Evolutionary conservation across 345 rosid species (phyloP).

Genomic region (Euphorbia tirucalli): DNA sequence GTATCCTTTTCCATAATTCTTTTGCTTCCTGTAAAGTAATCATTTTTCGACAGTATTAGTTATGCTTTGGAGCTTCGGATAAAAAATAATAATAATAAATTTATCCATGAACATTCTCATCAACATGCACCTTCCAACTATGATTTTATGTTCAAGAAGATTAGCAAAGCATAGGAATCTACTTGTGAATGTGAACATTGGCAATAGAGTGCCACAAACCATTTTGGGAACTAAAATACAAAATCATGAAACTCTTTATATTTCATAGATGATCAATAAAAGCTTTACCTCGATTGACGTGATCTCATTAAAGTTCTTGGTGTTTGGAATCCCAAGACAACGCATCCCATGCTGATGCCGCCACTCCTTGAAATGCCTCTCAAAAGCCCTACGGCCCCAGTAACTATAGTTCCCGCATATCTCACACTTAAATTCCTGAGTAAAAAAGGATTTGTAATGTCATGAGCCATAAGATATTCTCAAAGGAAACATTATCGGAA

Average conservation of each 20-base stretch:
- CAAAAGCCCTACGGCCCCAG: slow-evolving; percentile 98
- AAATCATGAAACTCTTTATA: background rate
- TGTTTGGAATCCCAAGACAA: slow-evolving; percentile 96
- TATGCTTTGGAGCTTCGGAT: background rate
- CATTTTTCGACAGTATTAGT: background rate
- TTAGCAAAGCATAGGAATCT: too few species aligned
- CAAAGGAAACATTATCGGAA: background rate
- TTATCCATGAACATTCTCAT: background rate
- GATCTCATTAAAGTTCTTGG: slow-evolving; percentile 96
- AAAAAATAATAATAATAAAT: background rate
- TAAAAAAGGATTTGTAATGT: background rate
- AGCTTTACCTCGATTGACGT: slow-evolving; percentile 71
- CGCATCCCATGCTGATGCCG: slow-evolving; percentile 99
- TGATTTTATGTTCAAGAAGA: background rate
- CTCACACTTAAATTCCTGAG: slow-evolving; percentile 92
- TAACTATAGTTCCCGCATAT: slow-evolving; percentile 94
- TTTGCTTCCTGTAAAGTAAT: slow-evolving; percentile 68
- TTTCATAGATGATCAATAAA: background rate
- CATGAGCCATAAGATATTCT: background rate
- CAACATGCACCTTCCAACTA: background rate
- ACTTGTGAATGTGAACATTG: background rate
- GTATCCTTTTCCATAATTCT: slow-evolving; percentile 90
- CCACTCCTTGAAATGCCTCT: slow-evolving; percentile 97
- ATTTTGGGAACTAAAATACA: background rate
- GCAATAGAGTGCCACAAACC: background rate